Evolutionary conservation across 345 rosid species (phyloP).

Genomic region (Microcos paniculata): DNA sequence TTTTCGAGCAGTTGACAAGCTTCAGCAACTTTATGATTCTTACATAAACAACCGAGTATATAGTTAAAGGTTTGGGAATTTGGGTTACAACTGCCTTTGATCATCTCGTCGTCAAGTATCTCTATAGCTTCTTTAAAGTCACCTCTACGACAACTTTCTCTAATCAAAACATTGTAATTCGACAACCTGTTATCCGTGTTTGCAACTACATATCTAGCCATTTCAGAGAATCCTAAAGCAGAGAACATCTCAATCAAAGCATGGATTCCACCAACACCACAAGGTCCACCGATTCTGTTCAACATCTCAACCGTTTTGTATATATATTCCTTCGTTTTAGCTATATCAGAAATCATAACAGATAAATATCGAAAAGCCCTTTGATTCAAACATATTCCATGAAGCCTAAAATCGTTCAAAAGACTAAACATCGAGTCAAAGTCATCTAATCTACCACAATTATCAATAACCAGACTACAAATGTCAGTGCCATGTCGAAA

Average conservation of each 20-base stretch:
- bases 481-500: too few relatives aligned
- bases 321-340: constrained; percentile 19
- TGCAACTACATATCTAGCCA: constrained; percentile 43
- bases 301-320: constrained; percentile 31
- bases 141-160: constrained; percentile 33
- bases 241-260: constrained; percentile 42
- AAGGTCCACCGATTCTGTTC: constrained; percentile 39
- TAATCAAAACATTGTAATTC: constrained; percentile 32
- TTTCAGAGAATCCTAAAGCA: constrained; percentile 32
- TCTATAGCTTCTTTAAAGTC: constrained; percentile 32
- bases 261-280: constrained; percentile 34
- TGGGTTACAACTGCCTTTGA: constrained; percentile 30
- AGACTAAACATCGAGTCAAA: constrained; percentile 27
- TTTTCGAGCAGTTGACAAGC: constrained; percentile 32
- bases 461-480: too few relatives aligned
- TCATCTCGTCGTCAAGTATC: constrained; percentile 43
- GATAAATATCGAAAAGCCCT: constrained; percentile 46
- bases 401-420: constrained; percentile 30
- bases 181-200: constrained; percentile 32
- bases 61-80: constrained; percentile 30
- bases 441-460: too few relatives aligned
- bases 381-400: constrained; percentile 25
- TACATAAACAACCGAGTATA: constrained; percentile 39
- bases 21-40: constrained; percentile 26
- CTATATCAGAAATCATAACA: constrained; percentile 22